A percentile compares a stretch with the other conserved stretches of the same genome.
These are phyloP conservation scores for Blastomyces gilchristii DNA, from an alignment of 2,329 filamentous ascomycete species.

Conservation along the genomic window DNA sequence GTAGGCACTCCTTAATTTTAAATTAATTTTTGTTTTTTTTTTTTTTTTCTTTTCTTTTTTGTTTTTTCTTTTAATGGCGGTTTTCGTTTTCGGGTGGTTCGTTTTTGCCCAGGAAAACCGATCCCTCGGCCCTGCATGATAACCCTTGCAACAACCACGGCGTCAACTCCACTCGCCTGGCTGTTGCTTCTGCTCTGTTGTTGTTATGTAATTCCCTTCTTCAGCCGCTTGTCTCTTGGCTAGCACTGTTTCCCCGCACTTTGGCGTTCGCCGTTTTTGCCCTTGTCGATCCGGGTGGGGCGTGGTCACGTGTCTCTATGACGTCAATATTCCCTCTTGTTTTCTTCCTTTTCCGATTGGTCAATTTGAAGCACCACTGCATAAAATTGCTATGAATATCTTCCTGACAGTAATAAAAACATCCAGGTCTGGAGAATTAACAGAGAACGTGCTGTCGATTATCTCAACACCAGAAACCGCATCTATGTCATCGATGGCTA, in stretches of 20 bases:
- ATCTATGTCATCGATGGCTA: constrained; percentile 98
- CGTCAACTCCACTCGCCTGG: not conserved
- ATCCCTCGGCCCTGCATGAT: constrained; percentile 1
- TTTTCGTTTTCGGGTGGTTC: not conserved
- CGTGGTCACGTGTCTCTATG: constrained; percentile 5
- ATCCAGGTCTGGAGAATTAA: constrained; percentile 97
- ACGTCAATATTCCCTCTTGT: not conserved
- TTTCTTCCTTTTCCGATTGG: not conserved
- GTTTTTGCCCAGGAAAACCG: not conserved
- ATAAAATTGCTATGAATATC: not conserved
- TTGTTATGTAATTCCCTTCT: not conserved
- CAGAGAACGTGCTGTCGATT: constrained; percentile 95
- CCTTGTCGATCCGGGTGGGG: constrained; percentile 17
- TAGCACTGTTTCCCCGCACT: not conserved
- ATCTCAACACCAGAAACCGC: constrained; percentile 95
- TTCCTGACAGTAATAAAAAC: constrained; percentile 16
- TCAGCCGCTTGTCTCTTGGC: constrained; percentile 1
- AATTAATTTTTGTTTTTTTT: not conserved
- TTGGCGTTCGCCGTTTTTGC: constrained; percentile 19
- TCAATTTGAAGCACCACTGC: not conserved
- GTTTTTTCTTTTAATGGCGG: not conserved
- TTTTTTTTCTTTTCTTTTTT: not conserved
- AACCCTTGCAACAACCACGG: constrained; percentile 8
- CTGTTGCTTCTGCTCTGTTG: not conserved
- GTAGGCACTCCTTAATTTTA: constrained; percentile 50